Base-by-base conservation (phyloP, 495 filamentous ascomycete species). In the Rhypophila decipiens region DNA sequence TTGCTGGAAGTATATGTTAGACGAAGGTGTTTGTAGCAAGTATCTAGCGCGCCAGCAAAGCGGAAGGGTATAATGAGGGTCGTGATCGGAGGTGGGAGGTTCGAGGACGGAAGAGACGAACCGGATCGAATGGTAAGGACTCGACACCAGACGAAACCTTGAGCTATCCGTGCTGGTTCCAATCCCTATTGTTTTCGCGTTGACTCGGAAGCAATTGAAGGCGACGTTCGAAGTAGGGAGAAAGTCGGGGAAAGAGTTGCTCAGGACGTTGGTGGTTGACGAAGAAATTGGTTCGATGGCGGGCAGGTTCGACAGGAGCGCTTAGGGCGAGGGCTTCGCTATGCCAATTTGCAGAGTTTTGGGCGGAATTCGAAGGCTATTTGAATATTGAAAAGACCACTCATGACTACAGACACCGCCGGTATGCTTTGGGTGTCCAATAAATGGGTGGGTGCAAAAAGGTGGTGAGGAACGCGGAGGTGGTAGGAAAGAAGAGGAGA, bases 321-420 rank as follows among this genome's bases (percentile, higher is more conserved):
- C 22, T 24, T 13, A 24, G 38, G n/a, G 44, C 55, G 15, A 43
- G 50, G 12, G 15, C 37, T 27, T 45, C 17, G 50, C 49, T 57
- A 56, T 11, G 55, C 42, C 42, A 53, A 55, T 39, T 24, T 47
- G 41, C 40, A 51, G 38, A 46, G 24, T 17, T 39, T 49, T 20
- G 56, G 51, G 48, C 19, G 37, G 45, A 51, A 52, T 51, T 49
- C 51, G 52, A 51, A 24, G 23, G 47, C 29, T 47, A 23, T 45
- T 37, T 36, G 40, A 9, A 33, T 33, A 49, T 27, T 24, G 21
- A 21, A 46, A 48, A 27, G 47, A 35, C 18, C 34, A 50, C 20
- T 57, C 61, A 64, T 64, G 56, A 55, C 61, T 52, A 24, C 24
- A 35, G 31, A 15, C 20, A 21, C 3, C 21, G 36, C 24, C 24